Evolutionary conservation across 2,329 filamentous ascomycete genomes (phyloP).

Genomic region (Dissoconium aciculare): DNA sequence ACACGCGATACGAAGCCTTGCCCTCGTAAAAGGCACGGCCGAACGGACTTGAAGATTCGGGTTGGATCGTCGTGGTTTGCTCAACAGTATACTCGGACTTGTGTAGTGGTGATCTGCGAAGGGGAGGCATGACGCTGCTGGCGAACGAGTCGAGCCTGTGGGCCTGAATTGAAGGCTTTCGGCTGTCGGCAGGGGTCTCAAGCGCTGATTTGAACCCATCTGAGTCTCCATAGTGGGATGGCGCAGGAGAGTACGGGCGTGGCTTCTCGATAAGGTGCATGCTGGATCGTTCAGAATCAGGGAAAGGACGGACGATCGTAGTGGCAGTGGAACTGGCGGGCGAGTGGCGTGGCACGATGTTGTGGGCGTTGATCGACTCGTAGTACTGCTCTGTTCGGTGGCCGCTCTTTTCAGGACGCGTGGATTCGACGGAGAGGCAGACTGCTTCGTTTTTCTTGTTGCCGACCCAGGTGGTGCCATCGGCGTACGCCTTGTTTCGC

Average conservation of each 20-base stretch:
- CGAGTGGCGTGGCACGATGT: slow-evolving; percentile 9
- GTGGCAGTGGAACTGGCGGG: slow-evolving; percentile 17
- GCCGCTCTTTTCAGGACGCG: slow-evolving; percentile 1
- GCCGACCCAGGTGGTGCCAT: slow-evolving; percentile 38
- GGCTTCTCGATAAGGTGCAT: neutral
- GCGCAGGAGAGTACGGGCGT: neutral
- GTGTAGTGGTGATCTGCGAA: neutral
- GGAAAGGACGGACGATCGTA: slow-evolving; percentile 9
- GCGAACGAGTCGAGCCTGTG: neutral
- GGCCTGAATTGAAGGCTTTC: neutral
- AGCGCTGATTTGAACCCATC: too few species aligned
- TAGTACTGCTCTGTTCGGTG: slow-evolving; percentile 6
- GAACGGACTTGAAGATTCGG: slow-evolving; percentile 31
- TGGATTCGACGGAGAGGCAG: slow-evolving; percentile 25
- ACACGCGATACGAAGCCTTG: slow-evolving; percentile 37
- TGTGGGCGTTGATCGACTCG: slow-evolving; percentile 5
- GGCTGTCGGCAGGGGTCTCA: neutral
- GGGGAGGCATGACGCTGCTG: neutral
- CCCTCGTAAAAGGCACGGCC: slow-evolving; percentile 42
- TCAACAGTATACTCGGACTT: neutral
- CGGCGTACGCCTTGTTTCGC: slow-evolving; percentile 31
- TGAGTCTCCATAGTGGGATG: neutral
- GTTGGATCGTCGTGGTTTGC: neutral
- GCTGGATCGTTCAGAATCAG: slow-evolving; percentile 2
- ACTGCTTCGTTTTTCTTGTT: slow-evolving; percentile 38